Conservation (phyloP, 257 asterid genomes). For the Eucommia ulmoides region DNA sequence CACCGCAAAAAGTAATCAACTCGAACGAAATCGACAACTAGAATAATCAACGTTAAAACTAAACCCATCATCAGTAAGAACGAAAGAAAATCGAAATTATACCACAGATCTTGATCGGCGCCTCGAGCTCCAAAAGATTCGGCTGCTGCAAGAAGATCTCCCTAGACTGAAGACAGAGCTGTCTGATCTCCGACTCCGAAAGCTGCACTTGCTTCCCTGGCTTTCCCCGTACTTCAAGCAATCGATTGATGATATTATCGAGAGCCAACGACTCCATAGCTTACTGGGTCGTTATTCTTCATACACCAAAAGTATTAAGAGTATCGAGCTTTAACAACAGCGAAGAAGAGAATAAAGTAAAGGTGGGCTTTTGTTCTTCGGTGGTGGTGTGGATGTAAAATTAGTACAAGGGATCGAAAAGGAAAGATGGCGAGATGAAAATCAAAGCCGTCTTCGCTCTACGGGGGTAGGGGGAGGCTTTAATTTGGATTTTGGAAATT, state of each 20-base stretch:
- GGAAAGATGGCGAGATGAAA: no score
- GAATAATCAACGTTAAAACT: neutral
- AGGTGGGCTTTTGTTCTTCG: no score
- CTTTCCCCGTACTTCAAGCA: slow-evolving; percentile 62
- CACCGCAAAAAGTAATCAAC: no score
- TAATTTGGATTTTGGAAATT: no score
- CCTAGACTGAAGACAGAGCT: slow-evolving; percentile 56
- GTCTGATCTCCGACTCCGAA: slow-evolving; percentile 71
- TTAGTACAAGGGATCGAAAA: no score
- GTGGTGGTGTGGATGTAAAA: no score
- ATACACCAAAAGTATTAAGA: neutral
- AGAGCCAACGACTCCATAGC: slow-evolving; percentile 46
- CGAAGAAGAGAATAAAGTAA: no score
- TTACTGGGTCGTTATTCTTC: neutral
- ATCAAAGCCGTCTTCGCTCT: no score
- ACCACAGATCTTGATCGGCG: slow-evolving; percentile 95
- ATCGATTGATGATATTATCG: slow-evolving; percentile 56
- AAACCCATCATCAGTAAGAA: neutral
- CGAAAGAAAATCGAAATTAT: neutral
- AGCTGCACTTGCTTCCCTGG: slow-evolving; percentile 90
- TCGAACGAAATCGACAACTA: no score
- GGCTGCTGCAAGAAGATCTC: slow-evolving; percentile 71
- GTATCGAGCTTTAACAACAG: neutral
- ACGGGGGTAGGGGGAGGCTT: no score
- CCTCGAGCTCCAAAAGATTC: slow-evolving; percentile 89